Percentiles rank a stretch among this genome's conserved stretches.
These are phyloP conservation scores for Russula sp. DNA, from an alignment of 768 basidiomycete genomes.

Conservation along the genomic window DNA sequence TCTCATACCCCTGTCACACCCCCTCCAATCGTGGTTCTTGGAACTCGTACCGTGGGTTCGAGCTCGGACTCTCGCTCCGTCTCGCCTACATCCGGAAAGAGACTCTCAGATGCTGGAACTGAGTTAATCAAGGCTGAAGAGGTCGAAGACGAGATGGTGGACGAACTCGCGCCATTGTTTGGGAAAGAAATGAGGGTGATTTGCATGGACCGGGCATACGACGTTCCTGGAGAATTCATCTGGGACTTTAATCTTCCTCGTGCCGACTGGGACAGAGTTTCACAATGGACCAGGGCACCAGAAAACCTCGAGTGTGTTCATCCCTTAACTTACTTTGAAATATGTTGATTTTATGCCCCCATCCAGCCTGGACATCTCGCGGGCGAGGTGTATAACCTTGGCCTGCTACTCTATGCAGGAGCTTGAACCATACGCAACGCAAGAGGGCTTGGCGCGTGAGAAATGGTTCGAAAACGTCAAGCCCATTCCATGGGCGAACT, in stretches of 20 bases:
- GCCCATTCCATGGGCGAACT: constrained; percentile 13
- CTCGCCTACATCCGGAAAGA: not conserved
- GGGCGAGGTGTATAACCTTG: constrained; percentile 5
- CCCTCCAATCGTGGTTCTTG: constrained; percentile 10
- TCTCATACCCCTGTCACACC: not conserved
- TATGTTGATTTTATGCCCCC: not conserved
- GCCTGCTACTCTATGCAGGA: constrained; percentile 10
- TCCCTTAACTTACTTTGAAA: not conserved
- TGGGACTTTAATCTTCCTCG: not conserved
- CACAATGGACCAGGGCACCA: constrained; percentile 7
- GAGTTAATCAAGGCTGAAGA: not conserved
- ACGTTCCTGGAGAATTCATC: not conserved
- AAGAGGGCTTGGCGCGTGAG: not conserved
- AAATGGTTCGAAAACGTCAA: constrained; percentile 16
- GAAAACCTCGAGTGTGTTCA: constrained; percentile 3
- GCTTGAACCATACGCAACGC: not conserved
- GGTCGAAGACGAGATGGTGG: constrained; percentile 13
- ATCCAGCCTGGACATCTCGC: constrained; percentile 8
- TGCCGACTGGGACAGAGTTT: constrained; percentile 7
- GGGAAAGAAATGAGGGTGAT: constrained; percentile 13
- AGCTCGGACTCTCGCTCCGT: constrained; percentile 7
- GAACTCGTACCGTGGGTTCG: not conserved
- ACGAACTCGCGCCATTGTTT: constrained; percentile 14
- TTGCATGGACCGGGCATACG: constrained; percentile 3
- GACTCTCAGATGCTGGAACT: not conserved